Conservation (phyloP, 371 early-diverging fungal species). For the Catenaria anguillulae region DNA sequence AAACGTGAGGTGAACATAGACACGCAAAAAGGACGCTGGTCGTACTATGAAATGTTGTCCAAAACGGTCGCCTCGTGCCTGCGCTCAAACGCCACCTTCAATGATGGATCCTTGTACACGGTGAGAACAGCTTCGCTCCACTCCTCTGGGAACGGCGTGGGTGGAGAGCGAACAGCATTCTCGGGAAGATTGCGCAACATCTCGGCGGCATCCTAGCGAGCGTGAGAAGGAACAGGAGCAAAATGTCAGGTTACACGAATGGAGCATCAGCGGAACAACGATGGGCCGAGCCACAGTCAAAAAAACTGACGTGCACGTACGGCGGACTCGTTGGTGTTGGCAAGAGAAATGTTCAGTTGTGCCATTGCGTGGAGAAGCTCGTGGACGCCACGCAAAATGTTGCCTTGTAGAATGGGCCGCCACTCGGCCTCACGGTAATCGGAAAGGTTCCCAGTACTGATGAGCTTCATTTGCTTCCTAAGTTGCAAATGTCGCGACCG, state of each 20-base stretch:
- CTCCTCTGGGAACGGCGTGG: background rate
- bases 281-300: background rate
- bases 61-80: background rate
- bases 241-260: background rate
- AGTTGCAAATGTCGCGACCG: background rate
- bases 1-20: background rate
- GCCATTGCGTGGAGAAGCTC: background rate
- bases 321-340: background rate
- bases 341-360: background rate
- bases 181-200: background rate
- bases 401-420: background rate
- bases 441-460: background rate
- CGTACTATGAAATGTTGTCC: background rate
- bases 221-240: too few relatives aligned
- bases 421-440: background rate
- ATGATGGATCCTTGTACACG: background rate
- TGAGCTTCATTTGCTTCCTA: conserved; percentile 7
- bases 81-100: background rate
- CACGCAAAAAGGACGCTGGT: background rate
- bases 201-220: background rate
- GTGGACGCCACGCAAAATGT: background rate
- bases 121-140: background rate
- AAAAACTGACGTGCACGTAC: background rate
- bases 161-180: background rate
- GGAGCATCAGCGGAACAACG: background rate